Conservation (phyloP, 1,284 basidiomycete genomes). For the Boletus holoroseus region DNA sequence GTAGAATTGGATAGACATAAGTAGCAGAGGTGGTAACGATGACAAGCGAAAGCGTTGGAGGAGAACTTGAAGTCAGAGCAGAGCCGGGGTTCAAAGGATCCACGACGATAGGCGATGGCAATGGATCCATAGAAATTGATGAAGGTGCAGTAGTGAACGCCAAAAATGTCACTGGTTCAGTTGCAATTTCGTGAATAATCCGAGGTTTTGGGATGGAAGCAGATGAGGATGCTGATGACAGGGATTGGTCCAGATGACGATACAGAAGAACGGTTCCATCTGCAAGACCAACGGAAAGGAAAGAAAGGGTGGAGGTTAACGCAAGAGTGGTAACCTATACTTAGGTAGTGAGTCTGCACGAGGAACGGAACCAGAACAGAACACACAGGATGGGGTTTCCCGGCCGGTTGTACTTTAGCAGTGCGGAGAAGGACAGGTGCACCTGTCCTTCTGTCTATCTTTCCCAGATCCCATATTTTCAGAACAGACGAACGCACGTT, state of each 20-base stretch:
- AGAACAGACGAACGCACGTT: slow-evolving; percentile 67
- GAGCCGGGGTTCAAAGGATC: slow-evolving; percentile 6
- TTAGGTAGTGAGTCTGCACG: slow-evolving; percentile 3
- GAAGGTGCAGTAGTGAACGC: slow-evolving; percentile 70
- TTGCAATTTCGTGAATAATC: slow-evolving; percentile 69
- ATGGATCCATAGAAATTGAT: slow-evolving; percentile 26
- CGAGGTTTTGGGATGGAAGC: slow-evolving; percentile 76
- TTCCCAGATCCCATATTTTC: slow-evolving; percentile 85
- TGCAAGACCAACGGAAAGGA: slow-evolving; percentile 86
- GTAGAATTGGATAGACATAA: slow-evolving; percentile 71
- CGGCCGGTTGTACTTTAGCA: slow-evolving; percentile 70
- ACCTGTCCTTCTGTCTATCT: slow-evolving; percentile 67
- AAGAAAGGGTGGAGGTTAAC: slow-evolving; percentile 73
- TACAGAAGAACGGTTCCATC: slow-evolving; percentile 94
- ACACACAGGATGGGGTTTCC: slow-evolving; percentile 76
- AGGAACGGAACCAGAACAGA: neutral
- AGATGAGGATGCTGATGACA: slow-evolving; percentile 61
- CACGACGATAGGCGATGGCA: slow-evolving; percentile 4
- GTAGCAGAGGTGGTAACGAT: slow-evolving; percentile 86
- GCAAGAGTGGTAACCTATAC: slow-evolving; percentile 75
- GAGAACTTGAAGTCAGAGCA: neutral
- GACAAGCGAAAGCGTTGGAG: slow-evolving; percentile 62
- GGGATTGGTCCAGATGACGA: slow-evolving; percentile 84
- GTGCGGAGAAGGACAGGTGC: slow-evolving; percentile 70
- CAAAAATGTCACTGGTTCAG: slow-evolving; percentile 88